Percentiles rank a stretch among this genome's conserved stretches.
Evolutionary conservation across 179 eudicot species (phyloP).

Genomic region (Carnegiea gigantea): DNA sequence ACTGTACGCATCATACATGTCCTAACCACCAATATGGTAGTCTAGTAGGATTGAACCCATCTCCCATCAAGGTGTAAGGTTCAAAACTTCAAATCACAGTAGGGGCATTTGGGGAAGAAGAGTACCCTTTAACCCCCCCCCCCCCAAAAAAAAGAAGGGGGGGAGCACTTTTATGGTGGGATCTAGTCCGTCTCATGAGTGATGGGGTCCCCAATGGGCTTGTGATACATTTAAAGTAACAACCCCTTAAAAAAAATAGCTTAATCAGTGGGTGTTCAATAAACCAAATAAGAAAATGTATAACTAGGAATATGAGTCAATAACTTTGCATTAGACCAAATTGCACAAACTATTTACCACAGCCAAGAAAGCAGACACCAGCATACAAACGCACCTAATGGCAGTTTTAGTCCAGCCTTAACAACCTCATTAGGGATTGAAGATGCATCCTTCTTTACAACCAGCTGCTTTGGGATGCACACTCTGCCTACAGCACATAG

Average conservation of each 20-base stretch:
- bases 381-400: constrained; percentile 48
- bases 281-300: neutral
- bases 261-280: neutral
- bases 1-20: neutral
- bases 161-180: no score
- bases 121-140: no score
- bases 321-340: constrained; percentile 3
- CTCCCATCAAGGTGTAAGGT: neutral
- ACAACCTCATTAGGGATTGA: constrained; percentile 64
- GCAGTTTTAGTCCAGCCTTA: constrained; percentile 65
- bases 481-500: constrained; percentile 59
- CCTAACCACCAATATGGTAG: neutral
- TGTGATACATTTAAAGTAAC: neutral
- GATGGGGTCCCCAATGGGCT: neutral
- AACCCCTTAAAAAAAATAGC: neutral
- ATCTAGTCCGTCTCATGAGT: neutral
- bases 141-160: no score
- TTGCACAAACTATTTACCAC: neutral
- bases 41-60: neutral
- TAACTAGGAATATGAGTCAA: neutral
- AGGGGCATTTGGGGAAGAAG: neutral
- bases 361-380: neutral
- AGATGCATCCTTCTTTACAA: constrained; percentile 65
- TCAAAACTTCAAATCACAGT: neutral
- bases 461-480: constrained; percentile 86